Evolutionary conservation across 2,329 filamentous ascomycete species (phyloP).

Genomic region (Cladorrhinum sp.): DNA sequence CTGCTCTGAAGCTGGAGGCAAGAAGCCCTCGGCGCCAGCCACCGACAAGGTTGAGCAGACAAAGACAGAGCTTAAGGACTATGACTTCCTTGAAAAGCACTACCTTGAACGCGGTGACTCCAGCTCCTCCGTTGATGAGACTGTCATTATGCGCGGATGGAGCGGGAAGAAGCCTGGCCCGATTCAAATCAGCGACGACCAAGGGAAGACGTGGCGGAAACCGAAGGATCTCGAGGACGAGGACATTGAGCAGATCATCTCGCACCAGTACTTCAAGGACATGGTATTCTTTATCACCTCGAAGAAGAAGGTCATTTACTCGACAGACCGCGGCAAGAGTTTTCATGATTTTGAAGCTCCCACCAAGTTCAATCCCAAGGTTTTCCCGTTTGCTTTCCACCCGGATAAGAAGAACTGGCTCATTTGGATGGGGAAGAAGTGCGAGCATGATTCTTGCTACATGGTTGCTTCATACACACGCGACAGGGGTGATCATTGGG

Average conservation of each 20-base stretch:
- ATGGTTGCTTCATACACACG: constrained; percentile 71
- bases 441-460: constrained; percentile 64
- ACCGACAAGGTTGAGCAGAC: constrained; percentile 65
- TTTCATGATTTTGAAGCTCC: constrained; percentile 74
- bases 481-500: constrained; percentile 80
- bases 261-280: constrained; percentile 79
- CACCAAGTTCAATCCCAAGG: constrained; percentile 42
- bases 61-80: constrained; percentile 59
- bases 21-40: constrained; percentile 49
- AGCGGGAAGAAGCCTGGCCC: constrained; percentile 48
- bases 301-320: constrained; percentile 68
- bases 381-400: constrained; percentile 69
- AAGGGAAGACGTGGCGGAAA: constrained; percentile 80
- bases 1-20: constrained; percentile 62
- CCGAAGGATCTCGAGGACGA: constrained; percentile 64
- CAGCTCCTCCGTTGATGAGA: constrained; percentile 68
- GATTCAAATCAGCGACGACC: constrained; percentile 75
- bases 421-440: constrained; percentile 81
- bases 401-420: constrained; percentile 84
- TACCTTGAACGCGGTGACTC: constrained; percentile 78
- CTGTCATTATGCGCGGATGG: constrained; percentile 54
- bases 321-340: constrained; percentile 70
- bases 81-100: constrained; percentile 51
- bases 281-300: constrained; percentile 81
- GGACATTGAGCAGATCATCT: constrained; percentile 67